These are phyloP conservation scores for Lyophyllum semitale DNA, from an alignment of 768 basidiomycete species.

Conservation along the genomic window DNA sequence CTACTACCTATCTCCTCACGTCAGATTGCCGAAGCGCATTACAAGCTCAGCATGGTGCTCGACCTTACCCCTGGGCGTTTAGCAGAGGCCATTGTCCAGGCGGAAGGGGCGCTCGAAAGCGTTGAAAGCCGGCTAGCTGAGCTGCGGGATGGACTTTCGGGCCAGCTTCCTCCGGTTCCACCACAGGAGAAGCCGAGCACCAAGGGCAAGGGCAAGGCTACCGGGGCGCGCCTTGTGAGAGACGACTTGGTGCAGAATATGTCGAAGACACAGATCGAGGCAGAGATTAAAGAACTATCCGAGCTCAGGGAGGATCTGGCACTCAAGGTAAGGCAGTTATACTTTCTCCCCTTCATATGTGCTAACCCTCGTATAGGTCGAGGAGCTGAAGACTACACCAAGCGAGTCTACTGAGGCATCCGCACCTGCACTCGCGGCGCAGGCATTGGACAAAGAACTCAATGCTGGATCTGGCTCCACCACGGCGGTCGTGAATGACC, in stretches of 20 bases:
- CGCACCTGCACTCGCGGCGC: conserved; percentile 72
- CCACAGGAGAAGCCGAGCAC: conserved; percentile 36
- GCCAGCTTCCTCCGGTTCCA: conserved; percentile 34
- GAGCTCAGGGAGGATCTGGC: conserved; percentile 81
- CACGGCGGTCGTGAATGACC: conserved; percentile 66
- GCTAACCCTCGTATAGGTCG: conserved; percentile 58
- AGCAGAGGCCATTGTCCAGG: conserved; percentile 79
- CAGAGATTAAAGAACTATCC: conserved; percentile 77
- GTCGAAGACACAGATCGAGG: conserved; percentile 72
- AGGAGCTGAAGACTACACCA: conserved; percentile 85
- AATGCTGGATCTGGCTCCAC: conserved; percentile 42
- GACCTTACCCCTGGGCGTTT: conserved; percentile 88
- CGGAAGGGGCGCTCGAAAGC: conserved; percentile 77
- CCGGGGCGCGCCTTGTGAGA: conserved; percentile 40
- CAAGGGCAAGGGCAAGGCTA: conserved; percentile 76
- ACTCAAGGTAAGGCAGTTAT: conserved; percentile 60
- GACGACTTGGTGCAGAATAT: conserved; percentile 65
- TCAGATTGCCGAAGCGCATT: conserved; percentile 92
- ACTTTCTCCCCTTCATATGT: background rate
- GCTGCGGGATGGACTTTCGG: conserved; percentile 48
- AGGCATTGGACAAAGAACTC: conserved; percentile 71
- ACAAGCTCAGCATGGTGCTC: conserved; percentile 90
- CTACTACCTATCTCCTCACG: conserved; percentile 87
- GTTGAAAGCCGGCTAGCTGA: conserved; percentile 70
- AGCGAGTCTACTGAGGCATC: conserved; percentile 53